Percentiles rank a stretch among this genome's conserved stretches.
phyloP scores from a whole-genome alignment of 2,329 filamentous ascomycete species.

The Stachybotrys elegans region DNA sequence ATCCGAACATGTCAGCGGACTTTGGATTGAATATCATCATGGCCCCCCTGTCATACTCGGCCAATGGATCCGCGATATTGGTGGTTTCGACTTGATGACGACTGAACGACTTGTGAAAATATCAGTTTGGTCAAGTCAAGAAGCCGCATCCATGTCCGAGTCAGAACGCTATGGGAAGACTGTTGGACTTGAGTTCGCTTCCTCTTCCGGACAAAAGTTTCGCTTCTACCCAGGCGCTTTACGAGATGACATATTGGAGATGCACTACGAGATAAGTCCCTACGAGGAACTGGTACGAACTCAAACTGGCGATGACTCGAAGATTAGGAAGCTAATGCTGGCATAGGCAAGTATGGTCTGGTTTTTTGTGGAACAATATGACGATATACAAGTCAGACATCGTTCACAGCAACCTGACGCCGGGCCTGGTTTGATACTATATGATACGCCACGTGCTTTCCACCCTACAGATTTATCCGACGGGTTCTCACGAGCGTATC shows the following conservation, averaged over 20 bases:
- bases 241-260: background rate
- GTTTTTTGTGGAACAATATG: background rate
- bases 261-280: background rate
- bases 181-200: too few species aligned
- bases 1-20: too few species aligned
- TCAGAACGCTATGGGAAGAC: too few species aligned
- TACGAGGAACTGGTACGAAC: background rate
- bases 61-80: too few species aligned
- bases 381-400: background rate
- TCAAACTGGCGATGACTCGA: background rate
- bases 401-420: background rate
- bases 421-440: background rate
- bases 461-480: background rate
- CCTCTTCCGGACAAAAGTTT: too few species aligned
- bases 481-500: background rate
- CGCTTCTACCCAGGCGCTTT: too few species aligned
- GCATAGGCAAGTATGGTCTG: background rate
- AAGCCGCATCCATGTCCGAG: too few species aligned
- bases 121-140: too few species aligned
- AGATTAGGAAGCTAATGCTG: background rate
- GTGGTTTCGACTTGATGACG: too few species aligned
- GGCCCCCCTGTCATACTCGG: too few species aligned
- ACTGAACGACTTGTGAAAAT: too few species aligned
- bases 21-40: too few species aligned
- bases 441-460: background rate